Percentiles rank a stretch among this genome's conserved stretches.
Evolutionary conservation across 2,329 filamentous ascomycete species (phyloP).

Genomic region (Allantophomopsis lycopodina): DNA sequence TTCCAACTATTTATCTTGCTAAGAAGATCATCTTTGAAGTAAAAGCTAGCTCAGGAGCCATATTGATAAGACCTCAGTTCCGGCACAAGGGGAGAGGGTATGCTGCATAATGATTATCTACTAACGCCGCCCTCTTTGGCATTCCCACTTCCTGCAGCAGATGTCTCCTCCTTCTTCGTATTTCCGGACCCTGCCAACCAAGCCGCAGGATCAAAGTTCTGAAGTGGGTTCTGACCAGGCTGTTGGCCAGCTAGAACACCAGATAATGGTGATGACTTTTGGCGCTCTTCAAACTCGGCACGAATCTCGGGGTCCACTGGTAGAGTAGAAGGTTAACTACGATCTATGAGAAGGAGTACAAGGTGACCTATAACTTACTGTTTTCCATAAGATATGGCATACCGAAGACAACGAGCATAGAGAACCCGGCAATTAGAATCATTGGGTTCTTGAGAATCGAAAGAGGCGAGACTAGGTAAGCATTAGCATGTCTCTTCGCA

Average conservation of each 20-base stretch:
- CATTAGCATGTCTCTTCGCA: too few species aligned
- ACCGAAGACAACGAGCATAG: constrained; percentile 72
- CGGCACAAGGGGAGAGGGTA: too few species aligned
- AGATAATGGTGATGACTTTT: constrained; percentile 59
- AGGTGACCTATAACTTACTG: constrained; percentile 44
- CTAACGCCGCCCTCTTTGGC: constrained; percentile 1
- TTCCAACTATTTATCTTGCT: too few species aligned
- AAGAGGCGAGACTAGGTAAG: constrained; percentile 56
- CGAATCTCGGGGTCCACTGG: constrained; percentile 93
- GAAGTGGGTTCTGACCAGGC: constrained; percentile 25
- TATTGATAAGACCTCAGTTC: too few species aligned
- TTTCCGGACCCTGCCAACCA: constrained; percentile 44
- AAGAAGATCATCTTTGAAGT: too few species aligned
- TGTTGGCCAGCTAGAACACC: constrained; percentile 30
- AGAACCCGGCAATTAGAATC: constrained; percentile 83
- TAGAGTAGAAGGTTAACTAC: not conserved
- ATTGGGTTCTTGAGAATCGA: constrained; percentile 86
- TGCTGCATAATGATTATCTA: not conserved
- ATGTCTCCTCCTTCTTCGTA: constrained; percentile 16
- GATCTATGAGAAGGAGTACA: constrained; percentile 2
- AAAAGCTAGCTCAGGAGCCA: too few species aligned
- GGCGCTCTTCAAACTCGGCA: constrained; percentile 83
- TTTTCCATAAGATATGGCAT: constrained; percentile 95
- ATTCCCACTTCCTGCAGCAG: not conserved
- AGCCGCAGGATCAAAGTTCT: constrained; percentile 53